Conservation (phyloP, 352 stramenopile species). For the Elongisporangium senticosum region DNA sequence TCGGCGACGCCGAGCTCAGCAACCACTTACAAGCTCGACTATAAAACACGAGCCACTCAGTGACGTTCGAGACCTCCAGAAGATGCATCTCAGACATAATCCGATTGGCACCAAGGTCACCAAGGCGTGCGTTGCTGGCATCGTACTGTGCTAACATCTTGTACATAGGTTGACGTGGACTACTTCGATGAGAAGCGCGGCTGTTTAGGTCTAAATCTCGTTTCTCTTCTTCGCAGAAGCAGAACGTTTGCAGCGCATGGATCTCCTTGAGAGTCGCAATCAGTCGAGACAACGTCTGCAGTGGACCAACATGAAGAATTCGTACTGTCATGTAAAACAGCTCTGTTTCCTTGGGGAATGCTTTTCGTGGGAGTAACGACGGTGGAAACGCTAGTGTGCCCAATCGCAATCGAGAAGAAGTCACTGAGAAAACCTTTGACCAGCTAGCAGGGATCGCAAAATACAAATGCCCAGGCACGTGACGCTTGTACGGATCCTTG, state of each 20-base stretch:
- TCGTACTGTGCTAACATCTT: slow-evolving; percentile 57
- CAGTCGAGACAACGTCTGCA: slow-evolving; percentile 49
- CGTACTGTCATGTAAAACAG: slow-evolving; percentile 64
- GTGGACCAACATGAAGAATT: slow-evolving; percentile 55
- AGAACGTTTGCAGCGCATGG: slow-evolving; percentile 59
- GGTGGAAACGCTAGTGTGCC: slow-evolving; percentile 38
- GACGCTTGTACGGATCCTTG: slow-evolving; percentile 8
- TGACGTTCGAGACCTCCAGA: slow-evolving; percentile 39
- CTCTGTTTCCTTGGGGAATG: slow-evolving; percentile 46
- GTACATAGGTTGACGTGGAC: slow-evolving; percentile 12
- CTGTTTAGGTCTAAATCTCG: slow-evolving; percentile 29
- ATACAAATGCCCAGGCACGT: slow-evolving; percentile 63
- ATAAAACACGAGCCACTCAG: slow-evolving; percentile 61
- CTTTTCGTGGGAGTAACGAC: slow-evolving; percentile 47
- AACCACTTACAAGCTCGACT: slow-evolving; percentile 47
- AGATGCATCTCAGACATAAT: slow-evolving; percentile 56
- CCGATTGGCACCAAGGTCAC: slow-evolving; percentile 38
- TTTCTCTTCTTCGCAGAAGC: slow-evolving; percentile 49
- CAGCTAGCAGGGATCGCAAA: slow-evolving; percentile 32
- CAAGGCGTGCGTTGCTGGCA: slow-evolving; percentile 48
- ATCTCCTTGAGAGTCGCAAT: slow-evolving; percentile 51
- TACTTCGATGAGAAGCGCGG: slow-evolving; percentile 6
- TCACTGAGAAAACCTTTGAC: slow-evolving; percentile 6
- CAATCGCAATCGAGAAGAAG: slow-evolving; percentile 18
- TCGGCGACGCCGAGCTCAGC: slow-evolving; percentile 24